Percentiles rank a stretch among this genome's conserved stretches.
These are phyloP conservation scores for Areca catechu DNA, from an alignment of 176 grass and related monocot species.

Conservation along the genomic window DNA sequence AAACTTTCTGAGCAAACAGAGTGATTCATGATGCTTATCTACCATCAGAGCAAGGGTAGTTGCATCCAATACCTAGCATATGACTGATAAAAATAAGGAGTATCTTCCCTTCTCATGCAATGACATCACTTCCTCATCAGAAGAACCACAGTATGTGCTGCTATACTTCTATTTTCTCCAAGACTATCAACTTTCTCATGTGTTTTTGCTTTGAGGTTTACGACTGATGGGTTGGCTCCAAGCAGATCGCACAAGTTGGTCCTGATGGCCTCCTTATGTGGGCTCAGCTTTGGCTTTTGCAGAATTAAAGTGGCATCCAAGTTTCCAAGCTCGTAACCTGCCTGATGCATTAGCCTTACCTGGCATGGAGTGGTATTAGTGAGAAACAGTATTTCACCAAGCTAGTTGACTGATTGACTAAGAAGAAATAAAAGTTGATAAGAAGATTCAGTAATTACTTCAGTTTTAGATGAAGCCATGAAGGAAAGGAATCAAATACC, in stretches of 20 bases:
- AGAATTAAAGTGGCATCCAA: slow-evolving; percentile 87
- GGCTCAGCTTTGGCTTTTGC: slow-evolving; percentile 87
- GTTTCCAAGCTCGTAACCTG: slow-evolving; percentile 88
- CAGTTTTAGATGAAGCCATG: too few relatives aligned
- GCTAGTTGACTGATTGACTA: too few relatives aligned
- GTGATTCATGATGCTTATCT: too few relatives aligned
- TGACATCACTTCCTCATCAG: slow-evolving; percentile 48
- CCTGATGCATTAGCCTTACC: slow-evolving; percentile 92
- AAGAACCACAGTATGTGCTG: slow-evolving; percentile 89
- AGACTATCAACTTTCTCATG: slow-evolving; percentile 98
- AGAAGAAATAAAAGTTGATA: too few relatives aligned
- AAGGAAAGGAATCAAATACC: too few relatives aligned
- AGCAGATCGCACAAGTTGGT: slow-evolving; percentile 79
- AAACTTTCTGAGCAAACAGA: too few relatives aligned
- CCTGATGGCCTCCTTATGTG: slow-evolving; percentile 82
- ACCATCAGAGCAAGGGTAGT: too few relatives aligned
- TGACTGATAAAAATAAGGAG: too few relatives aligned
- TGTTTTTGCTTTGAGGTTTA: slow-evolving; percentile 97
- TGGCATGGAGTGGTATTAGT: slow-evolving; percentile 30
- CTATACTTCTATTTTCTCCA: slow-evolving; percentile 93
- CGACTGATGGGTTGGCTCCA: slow-evolving; percentile 64
- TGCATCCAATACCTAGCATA: too few relatives aligned
- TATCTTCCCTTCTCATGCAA: too few relatives aligned
- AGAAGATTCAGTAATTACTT: too few relatives aligned
- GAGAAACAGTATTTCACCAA: too few relatives aligned